Conservation (phyloP, 140 eudicot species). For the Oenanthe javanica region DNA sequence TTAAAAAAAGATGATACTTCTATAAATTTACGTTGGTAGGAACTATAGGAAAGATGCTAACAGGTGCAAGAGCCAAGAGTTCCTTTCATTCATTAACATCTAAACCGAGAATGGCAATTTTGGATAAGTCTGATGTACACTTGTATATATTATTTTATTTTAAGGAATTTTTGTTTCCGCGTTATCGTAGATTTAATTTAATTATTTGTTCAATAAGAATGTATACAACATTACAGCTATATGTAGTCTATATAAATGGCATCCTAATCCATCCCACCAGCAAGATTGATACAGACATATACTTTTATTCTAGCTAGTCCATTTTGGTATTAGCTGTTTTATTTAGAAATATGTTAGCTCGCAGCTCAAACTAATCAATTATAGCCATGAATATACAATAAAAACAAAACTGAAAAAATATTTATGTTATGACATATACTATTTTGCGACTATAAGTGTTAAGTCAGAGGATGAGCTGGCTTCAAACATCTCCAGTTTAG, state of each 20-base stretch:
- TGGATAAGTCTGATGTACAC: no score
- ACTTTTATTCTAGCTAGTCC: neutral
- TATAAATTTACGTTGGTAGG: no score
- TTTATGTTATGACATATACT: neutral
- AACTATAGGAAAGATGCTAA: no score
- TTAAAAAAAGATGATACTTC: no score
- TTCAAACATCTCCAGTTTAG: neutral
- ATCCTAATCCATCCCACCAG: neutral
- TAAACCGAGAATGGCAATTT: no score
- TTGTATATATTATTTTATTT: neutral
- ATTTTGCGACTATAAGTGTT: neutral
- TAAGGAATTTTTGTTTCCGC: neutral
- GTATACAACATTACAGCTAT: neutral
- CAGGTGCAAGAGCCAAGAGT: no score
- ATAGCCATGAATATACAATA: neutral
- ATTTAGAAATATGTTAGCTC: neutral
- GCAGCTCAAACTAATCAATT: neutral
- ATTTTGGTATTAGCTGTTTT: neutral
- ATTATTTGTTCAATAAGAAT: neutral
- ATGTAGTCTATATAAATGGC: neutral
- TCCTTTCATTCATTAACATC: no score
- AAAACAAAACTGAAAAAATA: neutral
- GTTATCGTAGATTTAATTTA: neutral
- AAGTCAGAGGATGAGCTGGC: constrained; percentile 11
- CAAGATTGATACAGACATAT: constrained; percentile 5